A percentile compares a stretch with the other conserved stretches of the same genome.
These are phyloP conservation scores for Kluyveromyces starmeri DNA, from an alignment of 805 yeast genomes.

Conservation along the genomic window DNA sequence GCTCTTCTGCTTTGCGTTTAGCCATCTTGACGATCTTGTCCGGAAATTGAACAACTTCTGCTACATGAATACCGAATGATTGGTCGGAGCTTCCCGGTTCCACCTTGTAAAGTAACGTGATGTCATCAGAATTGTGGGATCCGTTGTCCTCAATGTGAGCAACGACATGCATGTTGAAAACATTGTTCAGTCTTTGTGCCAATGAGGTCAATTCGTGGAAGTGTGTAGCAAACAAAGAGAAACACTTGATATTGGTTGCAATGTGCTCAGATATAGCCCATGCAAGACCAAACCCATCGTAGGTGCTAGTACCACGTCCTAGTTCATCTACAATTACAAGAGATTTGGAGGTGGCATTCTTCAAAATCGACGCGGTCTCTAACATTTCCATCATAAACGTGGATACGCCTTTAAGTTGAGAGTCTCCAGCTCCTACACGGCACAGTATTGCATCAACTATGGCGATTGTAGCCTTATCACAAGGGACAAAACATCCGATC, in stretches of 20 bases:
- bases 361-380: conserved; percentile 87
- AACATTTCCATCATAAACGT: conserved; percentile 98
- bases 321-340: conserved; percentile 89
- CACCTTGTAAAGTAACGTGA: conserved; percentile 86
- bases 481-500: conserved; percentile 84
- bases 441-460: conserved; percentile 88
- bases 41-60: conserved; percentile 92
- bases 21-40: conserved; percentile 88
- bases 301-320: conserved; percentile 74
- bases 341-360: conserved; percentile 76
- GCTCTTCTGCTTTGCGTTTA: conserved; percentile 81
- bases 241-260: conserved; percentile 60
- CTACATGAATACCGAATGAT: conserved; percentile 96
- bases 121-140: conserved; percentile 42
- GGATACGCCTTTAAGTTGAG: conserved; percentile 92
- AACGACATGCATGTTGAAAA: conserved; percentile 81
- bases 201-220: conserved; percentile 90
- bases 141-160: conserved; percentile 66
- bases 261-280: conserved; percentile 92
- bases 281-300: conserved; percentile 96
- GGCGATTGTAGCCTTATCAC: conserved; percentile 65
- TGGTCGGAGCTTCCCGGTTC: conserved; percentile 94
- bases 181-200: conserved; percentile 52
- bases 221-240: conserved; percentile 91
- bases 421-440: conserved; percentile 98